A percentile compares a stretch with the other conserved stretches of the same genome.
phyloP scores from a whole-genome alignment of 495 filamentous ascomycete species.

The Neurospora sp. region DNA sequence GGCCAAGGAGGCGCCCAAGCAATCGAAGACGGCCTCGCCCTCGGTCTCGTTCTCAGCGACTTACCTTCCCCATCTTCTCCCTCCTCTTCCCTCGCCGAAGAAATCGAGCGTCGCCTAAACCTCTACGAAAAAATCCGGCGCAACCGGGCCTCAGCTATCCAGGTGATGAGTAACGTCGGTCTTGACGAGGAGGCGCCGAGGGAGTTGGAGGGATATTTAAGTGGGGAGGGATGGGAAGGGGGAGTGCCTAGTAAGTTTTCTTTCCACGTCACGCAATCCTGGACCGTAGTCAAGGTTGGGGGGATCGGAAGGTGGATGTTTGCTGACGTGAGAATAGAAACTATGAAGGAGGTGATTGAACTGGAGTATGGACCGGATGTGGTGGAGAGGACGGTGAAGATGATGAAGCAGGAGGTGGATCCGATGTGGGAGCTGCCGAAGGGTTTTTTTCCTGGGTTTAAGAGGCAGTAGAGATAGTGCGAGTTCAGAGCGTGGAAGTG shows the following conservation, averaged over 20 bases:
- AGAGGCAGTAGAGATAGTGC: not conserved
- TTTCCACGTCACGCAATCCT: too few species aligned
- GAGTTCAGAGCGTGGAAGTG: not conserved
- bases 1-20: conserved; percentile 38
- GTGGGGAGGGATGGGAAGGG: conserved; percentile 6
- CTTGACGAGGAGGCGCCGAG: conserved; percentile 11
- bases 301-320: not conserved
- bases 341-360: conserved; percentile 7
- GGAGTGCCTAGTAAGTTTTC: not conserved
- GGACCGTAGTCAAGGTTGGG: too few species aligned
- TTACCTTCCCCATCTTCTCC: not conserved
- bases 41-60: conserved; percentile 24
- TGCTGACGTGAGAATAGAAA: not conserved
- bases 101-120: conserved; percentile 34
- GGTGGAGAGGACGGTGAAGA: conserved; percentile 3
- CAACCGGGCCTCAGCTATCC: conserved; percentile 41
- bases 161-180: conserved; percentile 32
- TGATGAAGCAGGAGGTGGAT: conserved; percentile 9
- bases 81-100: not conserved
- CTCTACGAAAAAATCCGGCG: conserved; percentile 44
- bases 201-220: conserved; percentile 9
- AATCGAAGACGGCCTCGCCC: conserved; percentile 34
- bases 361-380: conserved; percentile 14
- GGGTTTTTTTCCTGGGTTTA: conserved; percentile 3
- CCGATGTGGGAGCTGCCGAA: conserved; percentile 9